Evolutionary conservation across 352 stramenopile species (phyloP).

Genomic region (Pythium dissimile): DNA sequence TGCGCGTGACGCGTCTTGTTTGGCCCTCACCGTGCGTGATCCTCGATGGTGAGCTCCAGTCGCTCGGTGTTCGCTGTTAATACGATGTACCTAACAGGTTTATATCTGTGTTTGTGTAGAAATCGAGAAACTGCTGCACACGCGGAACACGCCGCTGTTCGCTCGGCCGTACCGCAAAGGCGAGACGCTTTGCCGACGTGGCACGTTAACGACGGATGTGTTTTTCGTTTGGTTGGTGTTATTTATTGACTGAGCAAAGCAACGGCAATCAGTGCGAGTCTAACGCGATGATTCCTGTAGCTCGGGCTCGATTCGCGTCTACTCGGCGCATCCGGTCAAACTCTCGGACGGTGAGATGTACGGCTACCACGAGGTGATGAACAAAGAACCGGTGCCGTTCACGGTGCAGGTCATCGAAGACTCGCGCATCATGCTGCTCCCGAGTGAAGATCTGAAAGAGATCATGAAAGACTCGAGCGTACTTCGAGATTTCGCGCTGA

Average conservation of each 20-base stretch:
- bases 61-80: not conserved
- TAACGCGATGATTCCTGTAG: conserved; percentile 19
- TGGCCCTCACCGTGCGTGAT: conserved; percentile 49
- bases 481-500: conserved; percentile 15
- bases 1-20: conserved; percentile 51
- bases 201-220: conserved; percentile 59
- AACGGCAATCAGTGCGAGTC: not conserved
- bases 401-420: conserved; percentile 45
- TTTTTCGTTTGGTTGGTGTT: conserved; percentile 76
- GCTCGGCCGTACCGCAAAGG: conserved; percentile 62
- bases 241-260: not conserved
- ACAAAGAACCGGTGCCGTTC: conserved; percentile 72
- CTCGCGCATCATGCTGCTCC: conserved; percentile 67
- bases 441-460: conserved; percentile 52
- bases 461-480: conserved; percentile 39
- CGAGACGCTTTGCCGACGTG: conserved; percentile 62
- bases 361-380: conserved; percentile 62
- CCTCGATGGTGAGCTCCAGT: conserved; percentile 46
- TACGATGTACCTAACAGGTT: no score
- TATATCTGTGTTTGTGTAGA: conserved; percentile 27
- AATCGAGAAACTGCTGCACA: conserved; percentile 40
- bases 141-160: conserved; percentile 65
- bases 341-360: conserved; percentile 52
- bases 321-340: conserved; percentile 60
- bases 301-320: conserved; percentile 56